Evolutionary conservation across 2,329 filamentous ascomycete species (phyloP).

Genomic region (Macrophomina pseudophaseolina): DNA sequence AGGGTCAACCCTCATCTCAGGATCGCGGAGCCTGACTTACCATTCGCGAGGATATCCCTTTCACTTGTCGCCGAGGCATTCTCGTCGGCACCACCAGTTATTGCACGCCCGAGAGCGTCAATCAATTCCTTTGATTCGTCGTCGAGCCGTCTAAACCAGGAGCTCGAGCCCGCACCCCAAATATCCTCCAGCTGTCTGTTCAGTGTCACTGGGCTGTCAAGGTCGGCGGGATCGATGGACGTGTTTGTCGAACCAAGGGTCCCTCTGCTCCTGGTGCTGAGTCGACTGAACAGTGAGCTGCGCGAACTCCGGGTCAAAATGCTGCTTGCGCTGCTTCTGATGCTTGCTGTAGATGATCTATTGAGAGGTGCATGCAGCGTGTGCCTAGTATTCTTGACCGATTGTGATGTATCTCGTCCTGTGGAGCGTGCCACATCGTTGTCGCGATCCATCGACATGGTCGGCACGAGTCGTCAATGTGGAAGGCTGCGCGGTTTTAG

Average conservation of each 20-base stretch:
- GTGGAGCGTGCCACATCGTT: too few relatives aligned
- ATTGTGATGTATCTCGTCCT: too few relatives aligned
- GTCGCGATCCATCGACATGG: too few relatives aligned
- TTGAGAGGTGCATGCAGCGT: too few relatives aligned
- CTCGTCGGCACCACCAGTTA: background rate
- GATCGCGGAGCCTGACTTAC: background rate
- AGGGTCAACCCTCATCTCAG: too few relatives aligned
- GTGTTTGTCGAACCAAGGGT: background rate
- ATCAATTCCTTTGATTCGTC: background rate
- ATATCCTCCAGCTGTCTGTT: background rate
- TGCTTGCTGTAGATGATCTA: too few relatives aligned
- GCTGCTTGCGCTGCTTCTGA: background rate
- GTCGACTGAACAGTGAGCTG: background rate
- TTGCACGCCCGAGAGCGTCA: background rate
- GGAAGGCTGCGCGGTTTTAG: too few relatives aligned
- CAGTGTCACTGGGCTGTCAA: background rate
- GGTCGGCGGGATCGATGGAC: background rate
- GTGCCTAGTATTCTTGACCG: too few relatives aligned
- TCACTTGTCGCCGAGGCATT: background rate
- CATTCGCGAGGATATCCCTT: background rate
- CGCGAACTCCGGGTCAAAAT: background rate
- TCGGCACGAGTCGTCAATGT: too few relatives aligned
- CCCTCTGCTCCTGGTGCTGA: background rate
- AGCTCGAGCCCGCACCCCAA: too few relatives aligned
- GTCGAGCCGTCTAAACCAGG: background rate